Evolutionary conservation across 2,329 filamentous ascomycete genomes (phyloP).

Genomic region (Alternaria rosae): DNA sequence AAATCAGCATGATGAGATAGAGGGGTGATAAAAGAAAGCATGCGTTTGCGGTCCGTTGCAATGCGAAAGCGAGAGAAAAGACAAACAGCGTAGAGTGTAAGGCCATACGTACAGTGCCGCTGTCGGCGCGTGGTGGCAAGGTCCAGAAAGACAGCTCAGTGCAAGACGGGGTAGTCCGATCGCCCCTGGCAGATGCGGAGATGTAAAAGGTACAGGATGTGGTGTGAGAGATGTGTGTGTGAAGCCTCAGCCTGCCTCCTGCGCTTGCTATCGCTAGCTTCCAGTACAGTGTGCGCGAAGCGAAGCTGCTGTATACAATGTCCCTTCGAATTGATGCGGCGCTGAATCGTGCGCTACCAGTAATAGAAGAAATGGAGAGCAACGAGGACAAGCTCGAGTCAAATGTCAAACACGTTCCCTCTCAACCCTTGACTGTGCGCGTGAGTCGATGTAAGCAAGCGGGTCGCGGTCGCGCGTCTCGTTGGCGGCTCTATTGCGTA

Average conservation of each 20-base stretch:
- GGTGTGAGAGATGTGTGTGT: constrained; percentile 37
- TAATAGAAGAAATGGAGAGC: constrained; percentile 29
- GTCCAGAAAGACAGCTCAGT: constrained; percentile 45
- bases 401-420: constrained; percentile 27
- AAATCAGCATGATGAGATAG: constrained; percentile 48
- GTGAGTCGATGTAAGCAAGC: constrained; percentile 7
- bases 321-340: constrained; percentile 30
- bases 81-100: constrained; percentile 37
- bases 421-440: constrained; percentile 15
- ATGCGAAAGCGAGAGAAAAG: constrained; percentile 18
- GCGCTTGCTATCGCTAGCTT: constrained; percentile 32
- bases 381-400: constrained; percentile 12
- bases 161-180: constrained; percentile 45
- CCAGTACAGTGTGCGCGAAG: constrained; percentile 37
- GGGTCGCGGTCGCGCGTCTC: not conserved
- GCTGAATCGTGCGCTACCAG: constrained; percentile 31
- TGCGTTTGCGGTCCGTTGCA: constrained; percentile 19
- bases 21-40: constrained; percentile 17
- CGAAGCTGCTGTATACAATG: constrained; percentile 34
- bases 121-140: constrained; percentile 39
- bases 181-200: constrained; percentile 52
- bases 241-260: constrained; percentile 38
- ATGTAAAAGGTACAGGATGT: constrained; percentile 46
- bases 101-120: constrained; percentile 53
- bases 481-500: not conserved